Percentiles rank a stretch among this genome's conserved stretches.
These are phyloP conservation scores for Suhomyces taliae DNA, from an alignment of 1,139 yeast species.

Conservation along the genomic window DNA sequence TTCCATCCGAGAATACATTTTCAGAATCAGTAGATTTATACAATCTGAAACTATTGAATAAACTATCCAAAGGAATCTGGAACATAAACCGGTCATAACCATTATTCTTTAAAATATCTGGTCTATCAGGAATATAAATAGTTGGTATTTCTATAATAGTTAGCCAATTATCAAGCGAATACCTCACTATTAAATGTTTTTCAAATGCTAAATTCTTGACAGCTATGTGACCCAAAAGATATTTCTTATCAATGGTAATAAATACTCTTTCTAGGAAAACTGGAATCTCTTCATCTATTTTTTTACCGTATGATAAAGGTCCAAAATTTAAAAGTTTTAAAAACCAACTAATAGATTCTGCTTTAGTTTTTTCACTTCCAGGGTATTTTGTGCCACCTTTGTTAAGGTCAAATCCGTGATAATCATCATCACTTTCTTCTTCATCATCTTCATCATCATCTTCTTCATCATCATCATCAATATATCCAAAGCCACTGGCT, in stretches of 20 bases:
- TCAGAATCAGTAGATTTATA: conserved; percentile 1
- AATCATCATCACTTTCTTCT: conserved; percentile 28
- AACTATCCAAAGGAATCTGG: conserved; percentile 46
- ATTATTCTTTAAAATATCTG: conserved; percentile 49
- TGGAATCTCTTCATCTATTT: conserved; percentile 38
- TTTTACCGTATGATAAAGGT: conserved; percentile 36
- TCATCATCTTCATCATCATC: conserved; percentile 24
- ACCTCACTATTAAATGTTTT: conserved; percentile 61
- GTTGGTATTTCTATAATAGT: conserved; percentile 72
- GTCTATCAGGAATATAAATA: conserved; percentile 57
- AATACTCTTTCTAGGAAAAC: conserved; percentile 68
- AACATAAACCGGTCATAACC: conserved; percentile 61
- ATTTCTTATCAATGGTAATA: conserved; percentile 55
- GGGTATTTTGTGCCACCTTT: conserved; percentile 23
- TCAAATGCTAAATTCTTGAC: conserved; percentile 68
- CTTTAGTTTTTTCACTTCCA: conserved; percentile 14
- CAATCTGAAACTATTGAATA: conserved; percentile 33
- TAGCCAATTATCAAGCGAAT: conserved; percentile 71
- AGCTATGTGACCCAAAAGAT: conserved; percentile 70
- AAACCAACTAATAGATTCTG: conserved; percentile 44
- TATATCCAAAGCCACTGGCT: conserved; percentile 21
- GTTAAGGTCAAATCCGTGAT: conserved; percentile 14
- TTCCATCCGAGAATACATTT: conserved; percentile 1
- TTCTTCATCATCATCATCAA: conserved; percentile 17
- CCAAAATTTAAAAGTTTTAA: conserved; percentile 51